Evolutionary conservation across 306 rosid genomes (phyloP), one percentile per base, ranked within the genome.

Genomic region (Casuarina equisetifolia): DNA sequence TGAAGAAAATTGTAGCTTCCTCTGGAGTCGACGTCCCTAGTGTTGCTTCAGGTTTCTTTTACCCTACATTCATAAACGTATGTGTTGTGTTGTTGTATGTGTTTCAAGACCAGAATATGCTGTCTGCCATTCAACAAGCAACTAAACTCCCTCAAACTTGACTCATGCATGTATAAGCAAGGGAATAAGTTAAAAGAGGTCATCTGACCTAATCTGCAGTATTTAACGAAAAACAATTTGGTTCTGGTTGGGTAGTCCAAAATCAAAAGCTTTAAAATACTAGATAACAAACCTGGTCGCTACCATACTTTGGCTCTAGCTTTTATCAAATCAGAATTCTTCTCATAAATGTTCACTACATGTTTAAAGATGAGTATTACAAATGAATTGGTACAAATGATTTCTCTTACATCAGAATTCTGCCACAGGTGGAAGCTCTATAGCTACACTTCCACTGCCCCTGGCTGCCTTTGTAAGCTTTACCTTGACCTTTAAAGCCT

Each of bases 391-490:
- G 11, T 40, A 7, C 17, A 5, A 16, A 66, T 15, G 32, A 49
- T 66, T 62, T 66, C 50, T 16, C 35, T 40, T 40, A 3, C 4
- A 42, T 42, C 42, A 25, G 32, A 25, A 25, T 25, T 25, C 32
- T 25, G 32, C 75, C 49, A 42, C 85, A 95, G 99, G 87, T 51
- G 95, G 86, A 83, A 92, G 87, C 86, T 85, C 92, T 73, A 97
- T 93, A n/a, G 93, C 99, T 59, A 91, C 91, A 78, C 97, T 95
- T 84, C 99, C 99, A 38, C 81, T 95, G 63, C 99, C 99, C 55
- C 84, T 95, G 86, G 99, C 99, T 70, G 99, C 99, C 82, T 92
- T 92, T 80, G 96, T 94, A 66, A 92, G 98, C 86, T 90, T 95
- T 72, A 92, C 99, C 57, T 91, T 95, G 83, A 95, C 99, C 80